Percentiles rank a stretch among this genome's conserved stretches.
Conservation (phyloP, 2,329 filamentous ascomycete genomes). For the Alternaria longipes region DNA sequence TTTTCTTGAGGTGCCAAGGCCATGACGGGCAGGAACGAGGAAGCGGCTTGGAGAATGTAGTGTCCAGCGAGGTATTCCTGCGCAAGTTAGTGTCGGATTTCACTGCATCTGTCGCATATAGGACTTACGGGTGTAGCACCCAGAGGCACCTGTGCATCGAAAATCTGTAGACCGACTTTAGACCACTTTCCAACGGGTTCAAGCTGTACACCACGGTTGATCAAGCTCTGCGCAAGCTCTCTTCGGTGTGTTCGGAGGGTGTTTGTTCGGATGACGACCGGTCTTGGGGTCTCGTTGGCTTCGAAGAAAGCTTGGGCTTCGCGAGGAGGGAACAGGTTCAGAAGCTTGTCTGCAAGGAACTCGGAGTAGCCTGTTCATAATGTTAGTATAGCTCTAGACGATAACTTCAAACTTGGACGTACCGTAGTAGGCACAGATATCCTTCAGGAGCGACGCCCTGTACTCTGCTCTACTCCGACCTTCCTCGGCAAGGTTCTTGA, state of each 20-base stretch:
- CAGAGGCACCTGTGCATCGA: conserved; percentile 86
- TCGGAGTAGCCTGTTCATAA: conserved; percentile 73
- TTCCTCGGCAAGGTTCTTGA: conserved; percentile 80
- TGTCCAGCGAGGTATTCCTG: conserved; percentile 92
- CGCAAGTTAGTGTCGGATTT: neutral
- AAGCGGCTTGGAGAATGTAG: conserved; percentile 97
- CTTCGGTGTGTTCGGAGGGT: conserved; percentile 80
- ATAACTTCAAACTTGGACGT: neutral
- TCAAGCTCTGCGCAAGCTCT: conserved; percentile 90
- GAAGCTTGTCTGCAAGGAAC: conserved; percentile 95
- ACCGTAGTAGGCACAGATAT: conserved; percentile 93
- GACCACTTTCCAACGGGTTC: conserved; percentile 99
- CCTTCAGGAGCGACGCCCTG: conserved; percentile 83
- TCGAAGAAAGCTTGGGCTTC: conserved; percentile 99
- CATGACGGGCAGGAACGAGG: conserved; percentile 97
- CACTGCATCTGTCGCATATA: neutral
- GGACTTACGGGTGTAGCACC: conserved; percentile 77
- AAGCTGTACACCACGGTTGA: conserved; percentile 94
- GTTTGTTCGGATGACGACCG: conserved; percentile 96
- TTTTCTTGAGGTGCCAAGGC: conserved; percentile 92
- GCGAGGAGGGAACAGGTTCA: conserved; percentile 87
- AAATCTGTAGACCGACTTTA: conserved; percentile 96
- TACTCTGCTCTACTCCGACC: conserved; percentile 88
- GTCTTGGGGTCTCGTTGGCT: conserved; percentile 93
- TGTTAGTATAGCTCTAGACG: neutral